Percentiles rank a stretch among this genome's conserved stretches.
phyloP scores from a whole-genome alignment of 176 grass and related monocot genomes.

The Juncus inflexus region DNA sequence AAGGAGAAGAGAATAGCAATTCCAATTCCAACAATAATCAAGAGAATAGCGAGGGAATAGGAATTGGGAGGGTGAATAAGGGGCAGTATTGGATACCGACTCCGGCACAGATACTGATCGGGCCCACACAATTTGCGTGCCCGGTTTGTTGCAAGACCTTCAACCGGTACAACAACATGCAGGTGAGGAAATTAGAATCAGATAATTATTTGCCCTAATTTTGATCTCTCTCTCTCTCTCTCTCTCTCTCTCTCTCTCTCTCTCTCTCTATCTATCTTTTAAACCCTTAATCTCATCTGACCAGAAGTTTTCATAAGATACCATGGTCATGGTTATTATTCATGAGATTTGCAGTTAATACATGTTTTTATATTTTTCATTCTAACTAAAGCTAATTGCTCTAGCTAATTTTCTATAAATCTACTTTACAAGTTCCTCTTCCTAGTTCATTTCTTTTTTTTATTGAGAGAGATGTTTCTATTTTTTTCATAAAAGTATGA shows the following conservation, averaged over 20 bases:
- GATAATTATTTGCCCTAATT: neutral
- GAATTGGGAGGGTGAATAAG: conserved; percentile 37
- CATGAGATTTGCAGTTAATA: too few species aligned
- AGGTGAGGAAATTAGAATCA: conserved; percentile 24
- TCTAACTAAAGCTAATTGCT: conserved; percentile 1
- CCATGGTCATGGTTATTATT: too few species aligned
- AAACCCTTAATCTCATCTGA: neutral
- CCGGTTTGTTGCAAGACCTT: conserved; percentile 64
- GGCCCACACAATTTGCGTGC: conserved; percentile 54
- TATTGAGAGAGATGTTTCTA: neutral
- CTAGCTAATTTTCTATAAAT: neutral
- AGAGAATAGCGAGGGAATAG: conserved; percentile 16
- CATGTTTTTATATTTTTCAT: neutral
- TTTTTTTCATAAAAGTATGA: neutral
- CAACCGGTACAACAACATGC: conserved; percentile 74
- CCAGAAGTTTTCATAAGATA: neutral
- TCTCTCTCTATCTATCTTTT: neutral
- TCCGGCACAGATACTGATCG: conserved; percentile 54
- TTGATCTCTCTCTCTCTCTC: neutral
- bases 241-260: neutral
- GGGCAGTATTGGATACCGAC: conserved; percentile 72
- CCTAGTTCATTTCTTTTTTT: neutral
- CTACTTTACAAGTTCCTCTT: neutral
- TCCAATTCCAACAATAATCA: conserved; percentile 20
- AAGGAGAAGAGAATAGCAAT: conserved; percentile 13